Conservation (phyloP, 2,329 filamentous ascomycete genomes). For the Elsinoe arachidis region DNA sequence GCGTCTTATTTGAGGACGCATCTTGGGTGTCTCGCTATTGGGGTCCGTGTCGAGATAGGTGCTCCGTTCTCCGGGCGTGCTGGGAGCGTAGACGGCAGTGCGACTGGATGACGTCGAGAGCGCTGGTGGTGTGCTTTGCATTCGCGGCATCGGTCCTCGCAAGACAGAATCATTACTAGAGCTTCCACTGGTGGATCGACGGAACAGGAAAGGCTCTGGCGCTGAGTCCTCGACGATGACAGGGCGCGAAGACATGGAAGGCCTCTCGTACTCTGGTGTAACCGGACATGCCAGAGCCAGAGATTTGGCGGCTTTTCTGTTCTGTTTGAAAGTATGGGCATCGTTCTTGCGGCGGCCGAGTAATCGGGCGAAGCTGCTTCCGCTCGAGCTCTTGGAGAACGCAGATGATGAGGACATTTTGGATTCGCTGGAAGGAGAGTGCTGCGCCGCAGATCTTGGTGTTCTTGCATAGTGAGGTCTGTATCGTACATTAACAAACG, state of each 20-base stretch:
- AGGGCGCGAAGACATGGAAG: not conserved
- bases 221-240: constrained; percentile 3
- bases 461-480: not conserved
- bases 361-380: constrained; percentile 9
- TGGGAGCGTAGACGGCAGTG: not conserved
- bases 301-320: constrained; percentile 1
- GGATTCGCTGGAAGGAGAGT: constrained; percentile 2
- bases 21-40: not conserved
- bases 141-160: not conserved
- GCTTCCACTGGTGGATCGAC: not conserved
- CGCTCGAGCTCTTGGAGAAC: not conserved
- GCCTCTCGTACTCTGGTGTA: not conserved
- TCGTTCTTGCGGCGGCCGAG: constrained; percentile 6
- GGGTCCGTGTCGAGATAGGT: not conserved
- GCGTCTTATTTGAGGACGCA: not conserved
- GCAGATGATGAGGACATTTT: not conserved
- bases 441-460: not conserved
- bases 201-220: not conserved
- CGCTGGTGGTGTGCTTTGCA: not conserved
- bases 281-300: not conserved
- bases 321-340: constrained; percentile 8
- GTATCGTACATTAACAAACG: no score
- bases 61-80: not conserved
- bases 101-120: not conserved
- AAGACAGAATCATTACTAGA: not conserved